Evolutionary conservation across 192 early-diverging fungal species (phyloP), one percentile per base, ranked within the genome.

Genomic region (Coemansia sp.): DNA sequence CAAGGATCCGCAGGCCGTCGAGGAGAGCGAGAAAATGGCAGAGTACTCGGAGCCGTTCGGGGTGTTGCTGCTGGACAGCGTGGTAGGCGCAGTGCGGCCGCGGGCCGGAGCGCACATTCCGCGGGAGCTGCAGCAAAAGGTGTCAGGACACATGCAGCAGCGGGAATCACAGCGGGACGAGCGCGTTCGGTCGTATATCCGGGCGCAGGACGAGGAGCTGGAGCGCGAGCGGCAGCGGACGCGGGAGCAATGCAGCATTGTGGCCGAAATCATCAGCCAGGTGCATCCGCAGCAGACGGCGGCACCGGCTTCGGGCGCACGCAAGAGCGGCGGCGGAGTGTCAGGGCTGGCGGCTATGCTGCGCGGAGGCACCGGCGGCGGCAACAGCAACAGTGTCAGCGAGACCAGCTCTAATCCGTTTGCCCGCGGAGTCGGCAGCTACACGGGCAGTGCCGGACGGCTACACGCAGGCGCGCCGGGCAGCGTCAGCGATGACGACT

Each of bases 281-380:
- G 36, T 36, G 32, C 50, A 68, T 20, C 64, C 64, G 23, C 60
- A 75, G 52, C 31, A 20, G 27, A n/a, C 26, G 5, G 45, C 45
- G 15, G 11, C 45, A 3, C 26, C 28, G 14, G 26, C 26, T 4
- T 14, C 27, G 19, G 36, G 36, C 36, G 19, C 19, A 26, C 26
- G 15, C 25, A 38, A 22, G 57, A 43, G 39, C 40, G 53, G 34
- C 22, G 40, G 25, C 8, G 70, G 54, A 27, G 38, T 60, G 44
- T 75, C 72, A 20, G 72, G 72, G 7, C 65, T 75, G 35, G 65
- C 72, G 1, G 65, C 65, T 9, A 68, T 75, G 65, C 72, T 75
- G 23, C 57, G 65, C 2, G 61, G 64, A 19, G 22, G 49, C 25
- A 40, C 52, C 27, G 12, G 26, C 14, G 19, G 30, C 26, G 30